phyloP scores from a whole-genome alignment of 768 basidiomycete species.

The Pleurotus sapidus region DNA sequence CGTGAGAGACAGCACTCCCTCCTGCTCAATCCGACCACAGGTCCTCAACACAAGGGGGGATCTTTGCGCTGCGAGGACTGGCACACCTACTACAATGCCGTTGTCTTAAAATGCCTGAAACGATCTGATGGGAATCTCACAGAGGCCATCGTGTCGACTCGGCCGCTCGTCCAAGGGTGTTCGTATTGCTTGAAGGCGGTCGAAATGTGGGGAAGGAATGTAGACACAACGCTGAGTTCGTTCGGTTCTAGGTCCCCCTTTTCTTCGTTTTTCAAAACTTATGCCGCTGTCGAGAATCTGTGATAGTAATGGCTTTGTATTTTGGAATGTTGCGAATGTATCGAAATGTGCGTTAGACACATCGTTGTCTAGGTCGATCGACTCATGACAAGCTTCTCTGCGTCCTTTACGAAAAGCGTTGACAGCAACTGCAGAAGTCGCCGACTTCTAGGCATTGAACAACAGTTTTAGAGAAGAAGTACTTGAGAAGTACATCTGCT shows the following conservation, averaged over 20 bases:
- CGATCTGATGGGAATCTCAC: not conserved
- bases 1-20: not conserved
- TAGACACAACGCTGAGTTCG: not conserved
- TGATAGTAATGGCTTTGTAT: too few species aligned
- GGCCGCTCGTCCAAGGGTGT: not conserved
- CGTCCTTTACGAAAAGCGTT: too few species aligned
- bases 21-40: not conserved
- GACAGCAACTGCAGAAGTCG: too few species aligned
- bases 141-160: not conserved
- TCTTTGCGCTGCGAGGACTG: not conserved
- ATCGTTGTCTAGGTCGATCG: too few species aligned
- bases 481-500: too few species aligned
- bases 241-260: not conserved
- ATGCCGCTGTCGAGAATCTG: not conserved
- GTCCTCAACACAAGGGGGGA: not conserved
- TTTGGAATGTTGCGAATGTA: too few species aligned
- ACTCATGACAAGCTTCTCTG: too few species aligned
- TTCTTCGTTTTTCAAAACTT: not conserved
- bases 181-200: not conserved
- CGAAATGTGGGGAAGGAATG: not conserved
- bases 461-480: too few species aligned
- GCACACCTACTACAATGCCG: not conserved
- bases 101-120: not conserved
- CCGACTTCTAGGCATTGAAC: too few species aligned
- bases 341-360: too few species aligned